These are phyloP conservation scores for Stachybotrys chlorohalonatus DNA, from an alignment of 2,329 filamentous ascomycete species.

Conservation along the genomic window DNA sequence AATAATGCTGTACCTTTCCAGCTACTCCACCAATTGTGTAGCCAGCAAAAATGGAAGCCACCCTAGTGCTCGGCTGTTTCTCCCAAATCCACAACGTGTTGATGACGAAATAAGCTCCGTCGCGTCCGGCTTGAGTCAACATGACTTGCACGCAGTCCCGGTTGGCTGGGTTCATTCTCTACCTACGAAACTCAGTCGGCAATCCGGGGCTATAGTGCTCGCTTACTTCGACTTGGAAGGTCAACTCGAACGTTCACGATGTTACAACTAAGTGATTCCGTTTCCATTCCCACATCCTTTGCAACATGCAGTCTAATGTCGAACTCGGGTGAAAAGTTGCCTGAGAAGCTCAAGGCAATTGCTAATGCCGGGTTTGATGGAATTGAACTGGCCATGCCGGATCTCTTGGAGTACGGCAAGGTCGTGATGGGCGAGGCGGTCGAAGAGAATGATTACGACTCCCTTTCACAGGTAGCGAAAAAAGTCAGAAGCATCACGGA, in stretches of 20 bases:
- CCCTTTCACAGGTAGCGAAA: constrained; percentile 43
- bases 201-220: too few species aligned
- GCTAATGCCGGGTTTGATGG: constrained; percentile 55
- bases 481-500: constrained; percentile 46
- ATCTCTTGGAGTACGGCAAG: constrained; percentile 54
- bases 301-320: constrained; percentile 47
- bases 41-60: not conserved
- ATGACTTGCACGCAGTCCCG: too few species aligned
- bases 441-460: constrained; percentile 47
- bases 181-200: too few species aligned
- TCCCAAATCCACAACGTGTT: not conserved
- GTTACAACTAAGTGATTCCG: not conserved
- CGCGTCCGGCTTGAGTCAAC: not conserved
- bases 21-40: not conserved
- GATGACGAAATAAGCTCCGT: not conserved
- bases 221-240: too few species aligned
- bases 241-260: not conserved
- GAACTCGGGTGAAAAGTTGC: constrained; percentile 38
- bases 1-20: not conserved
- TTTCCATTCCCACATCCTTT: constrained; percentile 36
- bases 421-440: constrained; percentile 41
- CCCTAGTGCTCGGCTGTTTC: not conserved
- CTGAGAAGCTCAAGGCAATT: constrained; percentile 53
- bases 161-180: too few species aligned
- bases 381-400: constrained; percentile 68